Base-by-base conservation (phyloP, 129 eudicot species). In the Artemisia tridentata region DNA sequence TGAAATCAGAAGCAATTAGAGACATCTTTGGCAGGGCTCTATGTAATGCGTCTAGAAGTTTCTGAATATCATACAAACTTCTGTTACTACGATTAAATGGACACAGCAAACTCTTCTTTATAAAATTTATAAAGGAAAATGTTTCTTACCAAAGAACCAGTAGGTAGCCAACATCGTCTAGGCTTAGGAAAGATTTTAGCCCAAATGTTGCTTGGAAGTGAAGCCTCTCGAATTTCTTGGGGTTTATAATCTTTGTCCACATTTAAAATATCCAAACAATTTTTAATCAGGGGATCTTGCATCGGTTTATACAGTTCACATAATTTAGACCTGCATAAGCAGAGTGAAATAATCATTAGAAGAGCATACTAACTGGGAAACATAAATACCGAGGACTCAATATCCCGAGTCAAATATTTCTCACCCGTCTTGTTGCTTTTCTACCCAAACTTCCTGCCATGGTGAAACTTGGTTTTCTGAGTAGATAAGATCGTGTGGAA, bases 21-120 rank as follows among this genome's bases (percentile, higher is more conserved):
- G 98, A 92, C 98, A 92, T 89, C 86, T 86, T 92, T 58, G 96
- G 98, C 58, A 89, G 77, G 75, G 98, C 96, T 70, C 86, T n/a
- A 72, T 89, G 96, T 75, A 92, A 67, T 80, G 88, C 79, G 68
- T 85, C 88, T 48, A 92, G 75, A 77, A 92, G 96, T 85, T 92
- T 87, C 98, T 92, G 86, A 20, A 67, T 12, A 21, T 62, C 73
- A 31, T 47, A 67, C 19, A 31, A 65, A 59, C 2, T 21, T 41
- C 65, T 29, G 29, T 43, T 18, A 73, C 49, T 65, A 60, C 54
- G 31, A 53, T 55, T 76, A 79, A 47, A 75, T 57, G 68, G 7
- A 72, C 74, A 57, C 43, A 19, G 1, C 31, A 68, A 25, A 25
- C 29, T 66, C 59, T 66, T 34, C 16, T 48, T 67, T 3, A 41